Percentiles rank a stretch among this genome's conserved stretches.
Evolutionary conservation across 2,329 filamentous ascomycete genomes (phyloP).

Genomic region (Pseudogymnoascus sp.): DNA sequence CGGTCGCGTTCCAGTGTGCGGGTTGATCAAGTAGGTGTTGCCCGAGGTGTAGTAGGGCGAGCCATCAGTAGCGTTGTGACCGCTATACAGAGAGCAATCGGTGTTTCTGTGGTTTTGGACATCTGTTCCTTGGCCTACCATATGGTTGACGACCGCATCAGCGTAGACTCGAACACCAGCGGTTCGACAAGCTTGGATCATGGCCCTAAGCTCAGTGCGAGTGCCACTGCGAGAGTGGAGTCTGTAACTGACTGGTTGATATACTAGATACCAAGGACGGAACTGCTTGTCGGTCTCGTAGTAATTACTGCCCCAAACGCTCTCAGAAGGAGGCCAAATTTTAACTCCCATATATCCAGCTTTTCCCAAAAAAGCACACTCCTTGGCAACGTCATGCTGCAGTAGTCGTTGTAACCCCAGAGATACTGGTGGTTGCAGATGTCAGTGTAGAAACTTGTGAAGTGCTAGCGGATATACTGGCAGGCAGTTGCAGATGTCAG

Average conservation of each 20-base stretch:
- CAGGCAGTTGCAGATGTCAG: not conserved
- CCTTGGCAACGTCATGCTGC: slow-evolving; percentile 22
- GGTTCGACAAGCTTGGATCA: slow-evolving; percentile 19
- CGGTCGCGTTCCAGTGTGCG: slow-evolving; percentile 21
- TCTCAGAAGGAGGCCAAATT: slow-evolving; percentile 25
- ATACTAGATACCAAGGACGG: slow-evolving; percentile 24
- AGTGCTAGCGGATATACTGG: too few relatives aligned
- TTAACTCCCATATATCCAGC: slow-evolving; percentile 28
- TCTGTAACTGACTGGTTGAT: slow-evolving; percentile 26
- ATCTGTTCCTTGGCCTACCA: slow-evolving; percentile 24
- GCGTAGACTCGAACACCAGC: slow-evolving; percentile 26
- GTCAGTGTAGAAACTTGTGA: not conserved
- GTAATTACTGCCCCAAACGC: slow-evolving; percentile 25
- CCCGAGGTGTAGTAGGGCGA: slow-evolving; percentile 26
- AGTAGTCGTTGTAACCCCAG: not conserved
- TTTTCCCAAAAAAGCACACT: slow-evolving; percentile 24
- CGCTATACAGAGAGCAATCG: slow-evolving; percentile 21
- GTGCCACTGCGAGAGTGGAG: slow-evolving; percentile 25
- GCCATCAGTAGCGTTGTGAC: slow-evolving; percentile 24
- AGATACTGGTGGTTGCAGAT: slow-evolving; percentile 6
- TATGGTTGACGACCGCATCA: slow-evolving; percentile 26
- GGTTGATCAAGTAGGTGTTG: slow-evolving; percentile 25
- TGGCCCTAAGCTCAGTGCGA: slow-evolving; percentile 18
- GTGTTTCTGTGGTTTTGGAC: slow-evolving; percentile 24
- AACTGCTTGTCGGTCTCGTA: slow-evolving; percentile 26